These are phyloP conservation scores for Candida xyloterini DNA, from an alignment of 805 yeast genomes.

Conservation along the genomic window DNA sequence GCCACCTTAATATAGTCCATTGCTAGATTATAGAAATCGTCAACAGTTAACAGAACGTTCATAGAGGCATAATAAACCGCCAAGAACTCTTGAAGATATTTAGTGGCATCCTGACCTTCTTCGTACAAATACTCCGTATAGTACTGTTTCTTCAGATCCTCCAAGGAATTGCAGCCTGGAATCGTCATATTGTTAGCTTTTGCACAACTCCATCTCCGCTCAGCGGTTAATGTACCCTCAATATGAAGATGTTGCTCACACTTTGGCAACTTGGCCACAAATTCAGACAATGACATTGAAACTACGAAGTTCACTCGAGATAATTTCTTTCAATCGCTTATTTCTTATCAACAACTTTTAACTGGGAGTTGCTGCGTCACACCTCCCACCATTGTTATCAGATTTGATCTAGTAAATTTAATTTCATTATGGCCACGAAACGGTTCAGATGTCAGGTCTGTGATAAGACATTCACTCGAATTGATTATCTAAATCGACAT, in stretches of 20 bases:
- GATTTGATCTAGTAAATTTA: not conserved
- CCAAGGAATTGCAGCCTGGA: constrained; percentile 35
- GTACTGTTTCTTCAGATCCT: constrained; percentile 34
- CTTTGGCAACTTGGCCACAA: constrained; percentile 41
- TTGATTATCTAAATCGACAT: constrained; percentile 32
- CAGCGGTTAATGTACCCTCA: constrained; percentile 43
- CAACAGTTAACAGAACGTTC: constrained; percentile 40
- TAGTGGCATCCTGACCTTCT: constrained; percentile 38
- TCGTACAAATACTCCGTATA: constrained; percentile 27
- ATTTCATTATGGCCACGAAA: constrained; percentile 2
- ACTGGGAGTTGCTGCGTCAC: not conserved
- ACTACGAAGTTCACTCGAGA: too few relatives aligned
- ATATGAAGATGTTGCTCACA: constrained; percentile 48
- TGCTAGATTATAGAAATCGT: constrained; percentile 45
- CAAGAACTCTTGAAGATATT: constrained; percentile 43
- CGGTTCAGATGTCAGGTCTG: constrained; percentile 11
- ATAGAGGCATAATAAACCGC: constrained; percentile 46
- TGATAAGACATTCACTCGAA: constrained; percentile 12
- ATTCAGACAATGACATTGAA: constrained; percentile 8
- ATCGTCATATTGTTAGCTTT: constrained; percentile 18
- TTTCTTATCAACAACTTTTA: too few relatives aligned
- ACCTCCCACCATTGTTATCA: constrained; percentile 7
- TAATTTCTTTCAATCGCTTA: too few relatives aligned
- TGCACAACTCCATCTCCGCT: constrained; percentile 38
- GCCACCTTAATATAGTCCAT: constrained; percentile 42